Percentiles rank a stretch among this genome's conserved stretches.
Evolutionary conservation across 2,329 filamentous ascomycete species (phyloP).

Genomic region (Ascochyta clinopodiicola): DNA sequence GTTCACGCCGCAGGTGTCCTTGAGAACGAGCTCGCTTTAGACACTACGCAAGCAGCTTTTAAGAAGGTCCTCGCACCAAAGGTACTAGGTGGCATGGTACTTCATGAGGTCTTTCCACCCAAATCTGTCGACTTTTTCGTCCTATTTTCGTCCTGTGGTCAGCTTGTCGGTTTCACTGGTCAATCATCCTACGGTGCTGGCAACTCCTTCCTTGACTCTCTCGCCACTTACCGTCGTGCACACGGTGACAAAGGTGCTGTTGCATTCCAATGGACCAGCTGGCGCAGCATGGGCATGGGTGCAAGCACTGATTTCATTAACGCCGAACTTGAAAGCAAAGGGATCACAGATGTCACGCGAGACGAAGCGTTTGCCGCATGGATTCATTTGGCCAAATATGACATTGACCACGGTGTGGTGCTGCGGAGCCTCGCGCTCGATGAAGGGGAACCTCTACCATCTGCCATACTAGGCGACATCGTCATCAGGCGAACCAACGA

Average conservation of each 20-base stretch:
- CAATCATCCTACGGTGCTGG: slow-evolving; percentile 31
- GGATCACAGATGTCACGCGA: slow-evolving; percentile 3
- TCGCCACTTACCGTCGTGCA: slow-evolving; percentile 24
- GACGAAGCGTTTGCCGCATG: slow-evolving; percentile 2
- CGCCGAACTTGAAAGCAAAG: slow-evolving; percentile 4
- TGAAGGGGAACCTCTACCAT: slow-evolving; percentile 4
- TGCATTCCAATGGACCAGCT: slow-evolving; percentile 5
- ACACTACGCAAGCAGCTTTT: neutral
- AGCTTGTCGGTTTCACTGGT: slow-evolving; percentile 3
- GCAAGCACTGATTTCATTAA: slow-evolving; percentile 5
- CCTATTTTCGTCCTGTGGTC: slow-evolving; percentile 6
- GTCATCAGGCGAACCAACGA: slow-evolving; percentile 7
- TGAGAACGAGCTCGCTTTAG: neutral
- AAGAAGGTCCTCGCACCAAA: slow-evolving; percentile 2
- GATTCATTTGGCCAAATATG: slow-evolving; percentile 1
- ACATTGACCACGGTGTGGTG: slow-evolving; percentile 5
- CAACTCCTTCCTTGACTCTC: slow-evolving; percentile 33
- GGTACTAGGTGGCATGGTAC: slow-evolving; percentile 1
- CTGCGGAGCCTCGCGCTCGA: neutral
- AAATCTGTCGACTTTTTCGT: slow-evolving; percentile 7
- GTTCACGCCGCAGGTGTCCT: slow-evolving; percentile 7
- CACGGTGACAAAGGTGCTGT: slow-evolving; percentile 45
- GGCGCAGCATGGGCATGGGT: slow-evolving; percentile 3
- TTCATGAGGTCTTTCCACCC: slow-evolving; percentile 4
- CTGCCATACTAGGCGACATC: slow-evolving; percentile 2